Evolutionary conservation across 2,329 filamentous ascomycete genomes (phyloP).

Genomic region (Sporothrix curviconia): DNA sequence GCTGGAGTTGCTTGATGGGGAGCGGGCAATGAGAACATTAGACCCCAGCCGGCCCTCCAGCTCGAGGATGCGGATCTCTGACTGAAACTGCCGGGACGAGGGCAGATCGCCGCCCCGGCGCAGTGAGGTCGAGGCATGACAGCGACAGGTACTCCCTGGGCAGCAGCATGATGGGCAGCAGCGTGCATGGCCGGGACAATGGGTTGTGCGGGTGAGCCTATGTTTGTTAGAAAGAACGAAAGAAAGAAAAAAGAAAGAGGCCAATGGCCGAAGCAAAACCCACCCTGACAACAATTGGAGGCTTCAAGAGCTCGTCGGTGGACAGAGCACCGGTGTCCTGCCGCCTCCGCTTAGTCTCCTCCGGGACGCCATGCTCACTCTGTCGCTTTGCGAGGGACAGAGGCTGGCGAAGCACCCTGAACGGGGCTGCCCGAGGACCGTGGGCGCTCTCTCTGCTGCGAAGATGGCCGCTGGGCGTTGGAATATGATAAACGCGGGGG

Average conservation of each 20-base stretch:
- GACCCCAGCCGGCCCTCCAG: slow-evolving; percentile 53
- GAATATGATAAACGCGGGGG: slow-evolving; percentile 36
- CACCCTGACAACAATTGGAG: slow-evolving; percentile 48
- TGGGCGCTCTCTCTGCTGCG: slow-evolving; percentile 26
- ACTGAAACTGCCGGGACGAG: slow-evolving; percentile 52
- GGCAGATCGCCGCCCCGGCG: slow-evolving; percentile 44
- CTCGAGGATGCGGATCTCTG: slow-evolving; percentile 56
- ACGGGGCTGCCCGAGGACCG: slow-evolving; percentile 26
- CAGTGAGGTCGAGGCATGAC: slow-evolving; percentile 54
- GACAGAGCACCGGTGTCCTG: slow-evolving; percentile 24
- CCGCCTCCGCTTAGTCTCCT: slow-evolving; percentile 18
- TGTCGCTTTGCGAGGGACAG: slow-evolving; percentile 23
- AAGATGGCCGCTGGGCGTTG: slow-evolving; percentile 13
- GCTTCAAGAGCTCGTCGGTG: slow-evolving; percentile 47
- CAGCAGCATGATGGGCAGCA: slow-evolving; percentile 57
- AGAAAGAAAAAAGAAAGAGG: no score
- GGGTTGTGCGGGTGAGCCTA: slow-evolving; percentile 52
- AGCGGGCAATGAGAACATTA: slow-evolving; percentile 55
- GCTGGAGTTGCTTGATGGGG: slow-evolving; percentile 40
- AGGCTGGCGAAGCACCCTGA: slow-evolving; percentile 28
- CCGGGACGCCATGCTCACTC: slow-evolving; percentile 24
- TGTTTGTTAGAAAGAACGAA: neutral
- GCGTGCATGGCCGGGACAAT: slow-evolving; percentile 45
- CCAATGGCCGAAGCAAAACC: neutral
- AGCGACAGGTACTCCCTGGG: slow-evolving; percentile 54